Conservation (phyloP, 306 rosid species). For the Gynostemma pentaphyllum region DNA sequence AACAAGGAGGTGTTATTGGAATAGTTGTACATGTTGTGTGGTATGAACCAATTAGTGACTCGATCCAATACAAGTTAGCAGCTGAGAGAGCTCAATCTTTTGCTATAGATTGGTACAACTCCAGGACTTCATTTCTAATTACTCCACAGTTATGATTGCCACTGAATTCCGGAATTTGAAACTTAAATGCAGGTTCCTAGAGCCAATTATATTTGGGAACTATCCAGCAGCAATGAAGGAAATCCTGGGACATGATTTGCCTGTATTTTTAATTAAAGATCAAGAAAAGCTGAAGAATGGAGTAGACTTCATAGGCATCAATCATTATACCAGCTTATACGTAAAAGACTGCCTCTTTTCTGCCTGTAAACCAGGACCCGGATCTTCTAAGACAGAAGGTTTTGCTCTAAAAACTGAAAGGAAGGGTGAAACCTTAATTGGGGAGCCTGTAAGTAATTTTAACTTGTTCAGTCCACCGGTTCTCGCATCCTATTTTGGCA, state of each 20-base stretch:
- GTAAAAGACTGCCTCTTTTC: conserved; percentile 53
- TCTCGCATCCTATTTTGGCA: too few species aligned
- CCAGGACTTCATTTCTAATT: not conserved
- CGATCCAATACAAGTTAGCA: conserved; percentile 43
- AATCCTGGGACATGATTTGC: conserved; percentile 39
- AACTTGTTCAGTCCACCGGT: not conserved
- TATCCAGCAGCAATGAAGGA: conserved; percentile 54
- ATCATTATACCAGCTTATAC: conserved; percentile 52
- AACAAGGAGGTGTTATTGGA: conserved; percentile 59
- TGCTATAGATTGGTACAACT: conserved; percentile 38
- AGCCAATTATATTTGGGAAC: conserved; percentile 55
- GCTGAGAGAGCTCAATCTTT: conserved; percentile 58
- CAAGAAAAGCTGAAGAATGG: conserved; percentile 35
- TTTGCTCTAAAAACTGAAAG: conserved; percentile 20
- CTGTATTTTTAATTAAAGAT: conserved; percentile 34
- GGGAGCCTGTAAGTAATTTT: conserved; percentile 34
- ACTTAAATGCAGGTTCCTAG: conserved; percentile 67
- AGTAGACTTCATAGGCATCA: conserved; percentile 63
- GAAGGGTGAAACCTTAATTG: conserved; percentile 34
- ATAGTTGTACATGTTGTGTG: conserved; percentile 35
- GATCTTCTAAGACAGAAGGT: conserved; percentile 51
- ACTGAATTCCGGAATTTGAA: too few species aligned
- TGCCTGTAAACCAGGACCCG: conserved; percentile 33
- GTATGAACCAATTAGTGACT: conserved; percentile 52
- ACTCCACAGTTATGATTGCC: not conserved